Conservation (phyloP, 768 basidiomycete species). For the Royoungia palumana region DNA sequence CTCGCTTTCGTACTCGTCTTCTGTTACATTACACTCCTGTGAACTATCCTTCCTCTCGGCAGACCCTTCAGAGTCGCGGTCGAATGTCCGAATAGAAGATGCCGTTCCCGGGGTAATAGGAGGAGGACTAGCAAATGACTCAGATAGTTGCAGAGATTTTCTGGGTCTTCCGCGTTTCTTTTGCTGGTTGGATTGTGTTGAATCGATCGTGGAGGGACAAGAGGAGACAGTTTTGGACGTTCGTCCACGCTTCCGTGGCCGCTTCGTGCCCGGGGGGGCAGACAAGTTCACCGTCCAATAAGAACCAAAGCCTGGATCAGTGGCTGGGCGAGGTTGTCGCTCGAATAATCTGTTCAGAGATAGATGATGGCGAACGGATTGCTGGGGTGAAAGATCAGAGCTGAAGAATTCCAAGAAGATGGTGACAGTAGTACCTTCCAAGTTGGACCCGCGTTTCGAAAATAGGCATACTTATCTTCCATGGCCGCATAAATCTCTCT, state of each 20-base stretch:
- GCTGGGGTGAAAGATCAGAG: constrained; percentile 41
- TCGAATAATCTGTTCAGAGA: constrained; percentile 82
- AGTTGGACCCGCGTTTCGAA: constrained; percentile 73
- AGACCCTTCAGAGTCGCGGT: constrained; percentile 36
- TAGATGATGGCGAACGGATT: constrained; percentile 85
- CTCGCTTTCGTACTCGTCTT: constrained; percentile 62
- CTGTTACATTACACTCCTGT: constrained; percentile 43
- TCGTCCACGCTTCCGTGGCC: constrained; percentile 76
- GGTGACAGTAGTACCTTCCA: constrained; percentile 64
- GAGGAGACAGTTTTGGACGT: constrained; percentile 43
- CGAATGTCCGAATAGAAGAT: constrained; percentile 27
- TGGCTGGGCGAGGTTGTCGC: constrained; percentile 75
- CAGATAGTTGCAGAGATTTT: constrained; percentile 27
- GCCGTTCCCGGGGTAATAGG: constrained; percentile 20
- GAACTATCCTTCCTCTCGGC: constrained; percentile 39
- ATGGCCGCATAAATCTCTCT: constrained; percentile 84
- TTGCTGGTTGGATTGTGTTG: constrained; percentile 14
- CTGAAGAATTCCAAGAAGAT: neutral
- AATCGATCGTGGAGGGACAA: constrained; percentile 12
- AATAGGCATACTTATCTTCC: constrained; percentile 82
- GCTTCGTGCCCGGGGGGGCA: constrained; percentile 84
- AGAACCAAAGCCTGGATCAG: constrained; percentile 83
- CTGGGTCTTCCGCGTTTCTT: constrained; percentile 43
- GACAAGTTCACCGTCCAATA: constrained; percentile 88
- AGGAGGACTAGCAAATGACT: constrained; percentile 12